Evolutionary conservation across 192 early-diverging fungal species (phyloP).

Genomic region (Backusella australiensis): DNA sequence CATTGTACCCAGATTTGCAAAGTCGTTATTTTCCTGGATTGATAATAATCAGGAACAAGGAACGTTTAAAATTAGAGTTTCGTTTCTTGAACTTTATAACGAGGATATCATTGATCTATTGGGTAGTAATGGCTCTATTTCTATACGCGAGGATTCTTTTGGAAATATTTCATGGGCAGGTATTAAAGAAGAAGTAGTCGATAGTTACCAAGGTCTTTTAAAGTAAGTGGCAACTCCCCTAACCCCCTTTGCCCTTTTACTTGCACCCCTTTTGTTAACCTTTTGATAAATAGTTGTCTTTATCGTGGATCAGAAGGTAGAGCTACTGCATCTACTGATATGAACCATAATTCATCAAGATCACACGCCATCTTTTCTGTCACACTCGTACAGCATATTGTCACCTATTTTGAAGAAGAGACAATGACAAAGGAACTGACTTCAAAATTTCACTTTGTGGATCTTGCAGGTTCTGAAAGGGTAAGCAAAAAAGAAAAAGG

Average conservation of each 20-base stretch:
- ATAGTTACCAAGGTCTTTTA: slow-evolving; percentile 57
- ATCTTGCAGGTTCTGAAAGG: slow-evolving; percentile 96
- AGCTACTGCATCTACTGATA: slow-evolving; percentile 89
- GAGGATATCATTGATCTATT: slow-evolving; percentile 91
- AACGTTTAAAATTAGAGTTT: slow-evolving; percentile 57
- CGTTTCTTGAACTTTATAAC: slow-evolving; percentile 97
- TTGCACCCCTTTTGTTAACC: not conserved
- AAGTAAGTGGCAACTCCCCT: slow-evolving; percentile 48
- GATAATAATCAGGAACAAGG: slow-evolving; percentile 28
- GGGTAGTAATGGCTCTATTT: slow-evolving; percentile 48
- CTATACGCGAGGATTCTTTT: slow-evolving; percentile 75
- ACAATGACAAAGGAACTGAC: slow-evolving; percentile 10
- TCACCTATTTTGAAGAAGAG: slow-evolving; percentile 34
- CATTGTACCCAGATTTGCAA: slow-evolving; percentile 68
- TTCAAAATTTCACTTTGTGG: slow-evolving; percentile 96
- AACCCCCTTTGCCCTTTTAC: not conserved
- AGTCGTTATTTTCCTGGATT: slow-evolving; percentile 50
- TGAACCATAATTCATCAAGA: slow-evolving; percentile 94
- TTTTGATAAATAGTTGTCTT: slow-evolving; percentile 42
- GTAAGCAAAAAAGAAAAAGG: slow-evolving; percentile 23
- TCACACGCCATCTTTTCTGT: slow-evolving; percentile 98
- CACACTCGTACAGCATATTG: slow-evolving; percentile 73
- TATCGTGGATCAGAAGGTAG: slow-evolving; percentile 54
- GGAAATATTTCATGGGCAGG: slow-evolving; percentile 87
- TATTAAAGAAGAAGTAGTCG: slow-evolving; percentile 75